Conservation (phyloP, 2,329 filamentous ascomycete genomes). For the Colletotrichum karsti region DNA sequence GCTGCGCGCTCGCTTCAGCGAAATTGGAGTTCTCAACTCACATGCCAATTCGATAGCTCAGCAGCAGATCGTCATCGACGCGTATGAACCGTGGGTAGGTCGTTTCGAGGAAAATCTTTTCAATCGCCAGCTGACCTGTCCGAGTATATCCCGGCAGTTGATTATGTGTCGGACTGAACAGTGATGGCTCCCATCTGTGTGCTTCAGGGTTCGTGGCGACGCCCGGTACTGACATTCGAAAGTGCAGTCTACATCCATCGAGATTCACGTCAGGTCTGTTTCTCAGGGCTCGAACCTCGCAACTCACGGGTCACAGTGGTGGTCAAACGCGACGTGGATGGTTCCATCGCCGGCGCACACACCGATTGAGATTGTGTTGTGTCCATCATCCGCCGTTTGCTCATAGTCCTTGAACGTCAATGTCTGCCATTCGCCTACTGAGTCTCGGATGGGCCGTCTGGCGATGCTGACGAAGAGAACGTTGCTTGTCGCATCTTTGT, state of each 20-base stretch:
- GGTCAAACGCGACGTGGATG: constrained; percentile 22
- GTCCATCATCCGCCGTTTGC: constrained; percentile 27
- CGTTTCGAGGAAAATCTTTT: constrained; percentile 24
- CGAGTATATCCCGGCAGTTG: constrained; percentile 20
- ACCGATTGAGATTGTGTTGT: constrained; percentile 26
- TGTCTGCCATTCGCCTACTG: constrained; percentile 4
- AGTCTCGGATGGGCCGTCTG: background rate
- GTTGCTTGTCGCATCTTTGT: constrained; percentile 6
- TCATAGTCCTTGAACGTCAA: constrained; percentile 20
- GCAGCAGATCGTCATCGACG: constrained; percentile 12
- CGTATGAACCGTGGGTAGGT: constrained; percentile 18
- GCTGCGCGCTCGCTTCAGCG: too few relatives aligned
- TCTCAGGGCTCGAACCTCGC: background rate
- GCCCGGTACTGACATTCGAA: constrained; percentile 18
- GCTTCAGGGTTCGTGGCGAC: constrained; percentile 7
- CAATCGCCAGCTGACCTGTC: constrained; percentile 15
- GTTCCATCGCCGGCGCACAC: constrained; percentile 17
- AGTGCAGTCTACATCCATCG: background rate
- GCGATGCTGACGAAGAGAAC: constrained; percentile 14
- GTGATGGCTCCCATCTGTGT: constrained; percentile 6
- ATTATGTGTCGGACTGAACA: constrained; percentile 25
- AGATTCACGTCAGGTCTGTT: too few relatives aligned
- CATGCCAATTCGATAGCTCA: constrained; percentile 27
- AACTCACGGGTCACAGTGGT: constrained; percentile 27
- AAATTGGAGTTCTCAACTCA: background rate